phyloP scores from a whole-genome alignment of 2,329 filamentous ascomycete species.

The Nigrograna mackinnonii region DNA sequence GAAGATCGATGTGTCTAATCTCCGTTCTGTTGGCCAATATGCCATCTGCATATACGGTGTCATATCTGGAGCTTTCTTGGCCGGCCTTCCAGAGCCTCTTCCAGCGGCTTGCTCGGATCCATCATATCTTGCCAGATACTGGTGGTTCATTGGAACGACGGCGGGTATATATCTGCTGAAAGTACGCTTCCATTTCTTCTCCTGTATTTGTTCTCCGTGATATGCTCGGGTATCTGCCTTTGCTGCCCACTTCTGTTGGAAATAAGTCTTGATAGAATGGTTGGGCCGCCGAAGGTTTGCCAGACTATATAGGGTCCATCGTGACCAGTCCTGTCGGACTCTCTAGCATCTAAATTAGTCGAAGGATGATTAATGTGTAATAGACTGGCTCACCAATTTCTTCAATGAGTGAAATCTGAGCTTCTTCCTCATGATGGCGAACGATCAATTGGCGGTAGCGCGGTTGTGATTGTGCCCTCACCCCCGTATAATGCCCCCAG shows the following conservation, averaged over 20 bases:
- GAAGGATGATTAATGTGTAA: too few relatives aligned
- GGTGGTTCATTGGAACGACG: slow-evolving; percentile 82
- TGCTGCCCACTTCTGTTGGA: slow-evolving; percentile 97
- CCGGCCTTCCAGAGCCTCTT: slow-evolving; percentile 70
- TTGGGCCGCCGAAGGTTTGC: slow-evolving; percentile 55
- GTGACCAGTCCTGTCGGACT: slow-evolving; percentile 95
- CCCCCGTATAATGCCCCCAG: not conserved
- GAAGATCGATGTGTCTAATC: slow-evolving; percentile 93
- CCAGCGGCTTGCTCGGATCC: slow-evolving; percentile 83
- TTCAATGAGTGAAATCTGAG: slow-evolving; percentile 68
- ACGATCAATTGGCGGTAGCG: slow-evolving; percentile 14
- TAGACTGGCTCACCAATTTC: slow-evolving; percentile 67
- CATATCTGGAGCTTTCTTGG: slow-evolving; percentile 40
- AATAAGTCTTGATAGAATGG: slow-evolving; percentile 66
- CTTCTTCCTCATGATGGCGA: slow-evolving; percentile 49
- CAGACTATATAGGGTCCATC: slow-evolving; percentile 95
- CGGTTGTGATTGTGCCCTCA: slow-evolving; percentile 3
- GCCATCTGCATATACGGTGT: slow-evolving; percentile 97
- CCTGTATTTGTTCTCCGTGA: slow-evolving; percentile 92
- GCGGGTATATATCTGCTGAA: slow-evolving; percentile 81
- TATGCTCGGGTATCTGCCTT: slow-evolving; percentile 85
- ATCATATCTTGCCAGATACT: slow-evolving; percentile 78
- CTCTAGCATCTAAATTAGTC: slow-evolving; percentile 62
- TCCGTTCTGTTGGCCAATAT: slow-evolving; percentile 86
- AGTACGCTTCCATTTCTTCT: slow-evolving; percentile 92